Base-by-base conservation (phyloP, 192 early-diverging fungal species). In the Paraglomus occultum region DNA sequence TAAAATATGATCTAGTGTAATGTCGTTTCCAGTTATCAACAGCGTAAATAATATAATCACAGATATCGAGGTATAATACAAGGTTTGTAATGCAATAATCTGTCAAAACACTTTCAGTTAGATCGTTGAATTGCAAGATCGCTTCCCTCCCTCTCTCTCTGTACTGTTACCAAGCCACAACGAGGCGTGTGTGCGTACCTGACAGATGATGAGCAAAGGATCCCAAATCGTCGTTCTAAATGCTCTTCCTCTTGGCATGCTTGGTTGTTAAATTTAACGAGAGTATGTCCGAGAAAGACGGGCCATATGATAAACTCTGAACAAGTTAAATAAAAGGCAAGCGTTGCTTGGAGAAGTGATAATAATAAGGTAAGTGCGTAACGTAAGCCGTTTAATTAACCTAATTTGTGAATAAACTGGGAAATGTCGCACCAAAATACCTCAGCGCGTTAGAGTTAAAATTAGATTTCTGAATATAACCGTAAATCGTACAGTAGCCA, bases 1-100 rank as follows among this genome's bases (percentile, higher is more conserved):
- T 54, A 94, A 79, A n/a, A 94, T 71, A 47, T 88, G 82, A 72
- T 89, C 83, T 51, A 92, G 74, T 2, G 89, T 85, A 44, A 90
- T 75, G 38, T 81, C 82, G 2, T 77, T 73, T 20, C 90, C 92
- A 38, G 84, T 84, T 40, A 91, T 71, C 15, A 81, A 65, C 52
- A 89, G 78, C 8, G 82, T 66, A 22, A 85, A 52, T 1, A 86
- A 61, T 22, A 85, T 70, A 20, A 85, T 42, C 44, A 86, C 38
- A 59, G 83, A 85, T 6, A 81, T 67, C 11, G 87, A 76, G 8
- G 84, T 60, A 68, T 91, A 91, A 67, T 78, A 84, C n/a, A 80
- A 43, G 10, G 79, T 73, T 78, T 91, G 88, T 49, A 90, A 59
- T 0, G 79, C 64, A 39, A 85, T 78, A 43, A 84, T 84, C 81